These are phyloP conservation scores for Kwoniella dejecticola DNA, from an alignment of 768 basidiomycete genomes.

Conservation along the genomic window DNA sequence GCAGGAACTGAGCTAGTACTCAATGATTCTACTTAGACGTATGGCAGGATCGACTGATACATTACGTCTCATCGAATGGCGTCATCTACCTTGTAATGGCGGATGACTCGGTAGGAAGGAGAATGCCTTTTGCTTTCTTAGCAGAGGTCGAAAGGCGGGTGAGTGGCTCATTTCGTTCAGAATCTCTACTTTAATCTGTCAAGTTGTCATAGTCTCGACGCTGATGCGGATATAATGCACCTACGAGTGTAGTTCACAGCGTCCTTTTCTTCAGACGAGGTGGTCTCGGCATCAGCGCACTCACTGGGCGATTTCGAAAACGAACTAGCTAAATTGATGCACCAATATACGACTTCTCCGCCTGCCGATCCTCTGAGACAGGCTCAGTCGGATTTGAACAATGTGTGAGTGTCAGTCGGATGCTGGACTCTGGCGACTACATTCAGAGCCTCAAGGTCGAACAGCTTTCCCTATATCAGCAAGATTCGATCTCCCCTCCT, in stretches of 20 bases:
- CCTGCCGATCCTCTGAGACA: conserved; percentile 83
- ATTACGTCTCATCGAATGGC: conserved; percentile 87
- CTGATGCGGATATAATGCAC: too few species aligned
- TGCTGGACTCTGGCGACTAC: too few species aligned
- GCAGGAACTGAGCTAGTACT: too few species aligned
- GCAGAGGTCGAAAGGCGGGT: conserved; percentile 71
- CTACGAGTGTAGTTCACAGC: conserved; percentile 52
- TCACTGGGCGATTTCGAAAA: conserved; percentile 56
- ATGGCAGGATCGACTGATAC: conserved; percentile 76
- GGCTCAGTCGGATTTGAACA: conserved; percentile 73
- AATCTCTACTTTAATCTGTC: too few species aligned
- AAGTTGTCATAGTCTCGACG: neutral
- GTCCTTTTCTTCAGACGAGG: conserved; percentile 50
- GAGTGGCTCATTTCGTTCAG: conserved; percentile 5
- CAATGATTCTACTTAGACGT: conserved; percentile 37
- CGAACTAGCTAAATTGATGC: conserved; percentile 63
- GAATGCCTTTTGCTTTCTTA: conserved; percentile 93
- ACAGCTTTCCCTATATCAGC: too few species aligned
- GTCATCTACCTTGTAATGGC: conserved; percentile 91
- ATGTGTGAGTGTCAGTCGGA: conserved; percentile 56
- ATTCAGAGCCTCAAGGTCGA: too few species aligned
- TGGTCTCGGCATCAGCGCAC: conserved; percentile 54
- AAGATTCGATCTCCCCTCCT: too few species aligned
- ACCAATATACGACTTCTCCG: conserved; percentile 84
- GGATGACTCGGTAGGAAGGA: conserved; percentile 84